Percentiles rank a stretch among this genome's conserved stretches.
phyloP scores from a whole-genome alignment of 2,329 filamentous ascomycete species.

The Pezicula rhizophila region DNA sequence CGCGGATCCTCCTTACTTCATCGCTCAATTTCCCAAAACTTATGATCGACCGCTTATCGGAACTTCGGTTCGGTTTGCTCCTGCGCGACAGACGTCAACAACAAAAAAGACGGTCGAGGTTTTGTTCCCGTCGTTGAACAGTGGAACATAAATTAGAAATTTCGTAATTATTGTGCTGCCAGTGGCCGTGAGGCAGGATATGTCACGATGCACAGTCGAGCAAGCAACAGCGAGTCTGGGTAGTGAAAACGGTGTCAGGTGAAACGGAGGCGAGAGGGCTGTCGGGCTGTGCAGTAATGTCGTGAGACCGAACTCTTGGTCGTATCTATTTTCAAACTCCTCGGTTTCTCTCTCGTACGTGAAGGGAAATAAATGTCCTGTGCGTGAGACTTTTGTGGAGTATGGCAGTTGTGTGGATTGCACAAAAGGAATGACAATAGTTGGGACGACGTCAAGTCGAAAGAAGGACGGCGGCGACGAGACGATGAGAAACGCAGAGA shows the following conservation, averaged over 20 bases:
- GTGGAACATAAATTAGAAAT: too few species aligned
- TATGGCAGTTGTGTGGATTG: not conserved
- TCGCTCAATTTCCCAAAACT: not conserved
- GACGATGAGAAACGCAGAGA: too few species aligned
- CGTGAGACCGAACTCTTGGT: not conserved
- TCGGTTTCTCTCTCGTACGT: not conserved
- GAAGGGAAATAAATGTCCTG: too few species aligned
- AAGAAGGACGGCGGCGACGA: not conserved
- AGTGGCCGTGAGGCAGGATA: too few species aligned
- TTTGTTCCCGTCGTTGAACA: too few species aligned
- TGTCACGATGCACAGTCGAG: too few species aligned
- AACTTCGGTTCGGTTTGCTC: not conserved
- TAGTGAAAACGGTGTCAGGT: not conserved
- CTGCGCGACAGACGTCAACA: not conserved
- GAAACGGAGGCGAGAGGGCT: not conserved
- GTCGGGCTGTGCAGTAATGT: not conserved
- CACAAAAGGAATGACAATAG: not conserved
- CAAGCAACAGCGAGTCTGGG: not conserved
- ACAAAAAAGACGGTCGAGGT: too few species aligned
- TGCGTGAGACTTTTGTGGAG: not conserved
- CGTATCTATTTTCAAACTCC: not conserved
- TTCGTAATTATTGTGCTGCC: too few species aligned
- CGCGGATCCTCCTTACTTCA: slow-evolving; percentile 9
- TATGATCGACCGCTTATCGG: slow-evolving; percentile 4
- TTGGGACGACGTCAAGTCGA: not conserved